Base-by-base conservation (phyloP, 371 early-diverging fungal species). In the Rhizopus stolonifer region DNA sequence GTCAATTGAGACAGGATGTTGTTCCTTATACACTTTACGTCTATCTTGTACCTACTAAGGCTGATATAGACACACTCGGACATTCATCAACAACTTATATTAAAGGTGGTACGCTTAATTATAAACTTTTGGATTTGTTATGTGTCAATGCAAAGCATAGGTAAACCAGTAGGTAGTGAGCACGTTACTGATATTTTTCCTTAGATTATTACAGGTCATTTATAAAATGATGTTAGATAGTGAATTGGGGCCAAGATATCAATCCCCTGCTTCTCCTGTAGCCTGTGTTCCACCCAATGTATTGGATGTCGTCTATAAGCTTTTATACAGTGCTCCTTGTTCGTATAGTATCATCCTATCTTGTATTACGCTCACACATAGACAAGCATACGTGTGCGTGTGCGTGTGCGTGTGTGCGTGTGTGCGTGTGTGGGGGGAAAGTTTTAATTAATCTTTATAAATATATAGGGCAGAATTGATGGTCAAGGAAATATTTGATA, bases 221-320 rank as follows among this genome's bases (percentile, higher is more conserved):
- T 87, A 88, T 64, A 91, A 87, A 61, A 89, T 88, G 89, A 86
- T 87, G 87, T 67, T 90, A 49, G 85, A 84, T 48, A 82, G 82
- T 52, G 88, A 88, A 32, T 61, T 57, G 9, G 88, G 87, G 14
- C 82, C 83, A 31, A 77, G 82, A 50, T 83, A 85, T 55, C 84
- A 82, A 49, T 68, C 77, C 1, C 69, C 80, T 33, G 34, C 61
- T 0, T 47, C 55, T 10, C 49, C 58, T 22, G 58, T 72, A 29
- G 81, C 80, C 2, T 89, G 89, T 38, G 88, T 89, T 22, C 86
- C 92, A 18, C 92, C 92, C 10, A 80, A 85, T 56, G 84, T 87
- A 1, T 58, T 90, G 4, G 92, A 91, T 56, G 84, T 84, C 8
- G 85, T 89, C 21, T 90, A 86, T 62, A 88, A 86, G 51, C 58